Conservation (phyloP, 176 grass and related monocot species). For the Musa schizocarpa region DNA sequence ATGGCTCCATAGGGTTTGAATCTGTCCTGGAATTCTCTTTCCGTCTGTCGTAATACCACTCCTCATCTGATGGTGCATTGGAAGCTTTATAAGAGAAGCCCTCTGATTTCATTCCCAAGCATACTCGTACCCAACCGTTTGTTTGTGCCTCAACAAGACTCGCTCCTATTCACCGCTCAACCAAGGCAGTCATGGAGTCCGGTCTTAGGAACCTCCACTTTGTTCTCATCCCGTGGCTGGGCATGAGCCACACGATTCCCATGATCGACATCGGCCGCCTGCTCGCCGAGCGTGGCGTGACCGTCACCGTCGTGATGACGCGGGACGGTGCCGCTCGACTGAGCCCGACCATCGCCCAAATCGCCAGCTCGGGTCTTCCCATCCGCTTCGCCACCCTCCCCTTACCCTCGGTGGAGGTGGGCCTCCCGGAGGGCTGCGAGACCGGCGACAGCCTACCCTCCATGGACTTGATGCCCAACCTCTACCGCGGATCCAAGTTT, state of each 20-base stretch:
- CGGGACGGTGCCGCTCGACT: constrained; percentile 28
- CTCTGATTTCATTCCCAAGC: no score
- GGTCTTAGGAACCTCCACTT: constrained; percentile 30
- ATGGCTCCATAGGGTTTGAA: no score
- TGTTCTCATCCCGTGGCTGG: constrained; percentile 46
- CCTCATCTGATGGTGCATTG: no score
- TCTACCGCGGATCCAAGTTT: constrained; percentile 25
- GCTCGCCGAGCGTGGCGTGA: constrained; percentile 35
- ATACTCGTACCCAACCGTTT: no score
- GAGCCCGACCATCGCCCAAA: constrained; percentile 26
- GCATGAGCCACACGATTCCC: constrained; percentile 45
- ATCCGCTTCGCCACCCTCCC: constrained; percentile 36
- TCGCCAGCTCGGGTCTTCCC: background rate
- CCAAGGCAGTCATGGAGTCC: constrained; percentile 13
- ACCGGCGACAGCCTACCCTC: constrained; percentile 33
- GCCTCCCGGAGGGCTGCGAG: constrained; percentile 44
- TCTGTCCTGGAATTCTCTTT: no score
- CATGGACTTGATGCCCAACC: constrained; percentile 16
- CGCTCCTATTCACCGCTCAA: no score
- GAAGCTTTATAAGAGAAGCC: no score
- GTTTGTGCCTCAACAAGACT: no score
- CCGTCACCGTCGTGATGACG: constrained; percentile 49
- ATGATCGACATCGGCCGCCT: constrained; percentile 47
- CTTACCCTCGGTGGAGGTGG: constrained; percentile 32
- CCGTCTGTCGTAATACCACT: no score